A percentile compares a stretch with the other conserved stretches of the same genome.
Evolutionary conservation across 805 yeast genomes (phyloP).

Genomic region (Metschnikowia henanensis): DNA sequence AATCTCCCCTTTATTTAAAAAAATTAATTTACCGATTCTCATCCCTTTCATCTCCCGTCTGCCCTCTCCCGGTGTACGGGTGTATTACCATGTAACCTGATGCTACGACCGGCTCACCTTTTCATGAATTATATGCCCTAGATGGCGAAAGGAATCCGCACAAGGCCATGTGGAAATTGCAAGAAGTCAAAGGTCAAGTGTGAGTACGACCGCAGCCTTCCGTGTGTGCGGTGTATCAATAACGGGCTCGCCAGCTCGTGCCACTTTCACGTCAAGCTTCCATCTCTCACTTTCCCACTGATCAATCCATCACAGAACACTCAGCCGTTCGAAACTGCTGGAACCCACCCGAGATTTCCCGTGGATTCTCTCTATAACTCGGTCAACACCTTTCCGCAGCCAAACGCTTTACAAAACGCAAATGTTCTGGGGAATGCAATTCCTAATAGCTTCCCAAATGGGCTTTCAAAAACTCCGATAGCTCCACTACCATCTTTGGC

Average conservation of each 20-base stretch:
- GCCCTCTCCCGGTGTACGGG: background rate
- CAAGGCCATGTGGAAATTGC: conserved; percentile 65
- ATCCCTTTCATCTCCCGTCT: too few relatives aligned
- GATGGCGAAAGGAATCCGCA: conserved; percentile 39
- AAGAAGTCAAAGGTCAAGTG: conserved; percentile 65
- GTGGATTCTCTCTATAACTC: background rate
- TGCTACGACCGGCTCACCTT: too few relatives aligned
- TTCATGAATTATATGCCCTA: background rate
- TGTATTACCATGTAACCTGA: background rate
- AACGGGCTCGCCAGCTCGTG: conserved; percentile 49
- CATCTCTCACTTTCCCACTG: conserved; percentile 36
- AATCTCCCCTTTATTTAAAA: too few relatives aligned
- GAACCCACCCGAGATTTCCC: background rate
- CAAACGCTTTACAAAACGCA: background rate
- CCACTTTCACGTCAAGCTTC: conserved; percentile 55
- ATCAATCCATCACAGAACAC: conserved; percentile 1
- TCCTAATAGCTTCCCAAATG: background rate
- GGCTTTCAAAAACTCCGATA: background rate
- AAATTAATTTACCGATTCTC: too few relatives aligned
- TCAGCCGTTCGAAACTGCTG: background rate
- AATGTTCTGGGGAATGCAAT: too few relatives aligned
- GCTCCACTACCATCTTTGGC: background rate
- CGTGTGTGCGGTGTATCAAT: conserved; percentile 59
- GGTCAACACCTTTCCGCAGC: background rate
- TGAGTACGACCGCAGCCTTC: conserved; percentile 44